Base-by-base conservation (phyloP, 2,329 filamentous ascomycete genomes). In the Diplodia corticola region DNA sequence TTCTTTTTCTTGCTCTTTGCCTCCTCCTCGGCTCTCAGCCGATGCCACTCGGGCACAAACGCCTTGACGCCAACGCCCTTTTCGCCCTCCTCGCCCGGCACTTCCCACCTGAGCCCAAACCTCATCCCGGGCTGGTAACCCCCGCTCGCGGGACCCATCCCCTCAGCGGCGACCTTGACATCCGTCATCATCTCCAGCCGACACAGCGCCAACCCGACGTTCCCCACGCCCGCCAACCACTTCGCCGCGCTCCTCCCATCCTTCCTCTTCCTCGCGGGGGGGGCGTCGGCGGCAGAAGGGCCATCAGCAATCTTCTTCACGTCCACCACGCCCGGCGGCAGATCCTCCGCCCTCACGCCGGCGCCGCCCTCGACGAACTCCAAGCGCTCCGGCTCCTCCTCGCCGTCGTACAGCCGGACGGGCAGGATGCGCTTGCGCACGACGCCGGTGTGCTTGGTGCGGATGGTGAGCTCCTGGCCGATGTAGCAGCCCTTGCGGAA, bases 401-500 rank as follows among this genome's bases (percentile, higher is more conserved):
- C 55, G 4, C 35, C 35, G 24, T 63, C 57, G 76, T 94, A 95
- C 17, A 97, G 74, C 69, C 90, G 80, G 37, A 94, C 88, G 0
- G 95, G 95, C 63, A 99, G 77, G 59, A 98, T 87, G 59, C 95
- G 86, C 83, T 97, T 97, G 68, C 95, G 85, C 48, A 99, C 92
- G 17, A 99, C 92, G 24, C 95, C 95, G 13, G 91, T 93, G 79
- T 99, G 95, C 76, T 93, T 90, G 1, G 95, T 99, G 49, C 95
- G 89, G 70, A 98, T 97, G 1, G 95, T 98, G 69, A 99, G 85
- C 78, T 99, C 95, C 79, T 99, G 95, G 0, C 95, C 95, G 7
- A 98, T 88, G 78, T 99, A 99, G 80, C 95, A 99, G 7, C 95
- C 95, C 81, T 99, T 99, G 74, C 88, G 88, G 81, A 95, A 99